Evolutionary conservation across 2,329 filamentous ascomycete genomes (phyloP), one percentile per base, ranked within the genome.

Genomic region (Neopestalotiopsis sp.): DNA sequence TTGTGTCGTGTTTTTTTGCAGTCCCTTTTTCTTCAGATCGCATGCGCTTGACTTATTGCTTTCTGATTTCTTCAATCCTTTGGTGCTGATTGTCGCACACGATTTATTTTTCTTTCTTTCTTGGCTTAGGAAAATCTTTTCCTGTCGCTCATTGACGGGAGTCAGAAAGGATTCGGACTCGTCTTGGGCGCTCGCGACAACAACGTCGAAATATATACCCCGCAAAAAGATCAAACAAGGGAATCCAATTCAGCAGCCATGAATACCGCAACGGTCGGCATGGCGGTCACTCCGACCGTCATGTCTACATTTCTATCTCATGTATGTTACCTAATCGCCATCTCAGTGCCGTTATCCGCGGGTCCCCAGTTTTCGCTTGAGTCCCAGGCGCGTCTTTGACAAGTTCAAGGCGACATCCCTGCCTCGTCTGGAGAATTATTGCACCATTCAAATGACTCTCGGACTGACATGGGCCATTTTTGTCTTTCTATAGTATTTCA

Each of bases 271-370:
- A 90, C 92, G 14, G 91, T 98, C 70, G 90, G 91, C 68, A 88
- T 94, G 72, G 94, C 94, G 64, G 92, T 98, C 67, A 94, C 94
- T 71, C 95, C 96, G 13, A 94, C 93, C 3, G 92, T 97, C 61
- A 87, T 98, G 68, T 91, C 93, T 73, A 98, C 95, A 14, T 91
- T 95, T 71, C 85, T 98, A 74, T 91, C 91, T 69, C 96, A 98
- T 86, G 93, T 95, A 86, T 74, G 90, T 83, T 58, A 17, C 24
- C 24, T 56, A 45, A 17, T 40, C 14, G 66, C 17, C 59, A 65
- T 56, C 34, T 57, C 63, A 7, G 20, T 28, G 53, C 40, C 49
- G 38, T 34, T 34, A 66, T 45, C 63, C 49, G 63, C 63, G 53
- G 53, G 30, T 56, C 58, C 20, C 58, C 17, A 61, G 56, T 67